Evolutionary conservation across 192 early-diverging fungal species (phyloP).

Genomic region (Dissophora globulifera): DNA sequence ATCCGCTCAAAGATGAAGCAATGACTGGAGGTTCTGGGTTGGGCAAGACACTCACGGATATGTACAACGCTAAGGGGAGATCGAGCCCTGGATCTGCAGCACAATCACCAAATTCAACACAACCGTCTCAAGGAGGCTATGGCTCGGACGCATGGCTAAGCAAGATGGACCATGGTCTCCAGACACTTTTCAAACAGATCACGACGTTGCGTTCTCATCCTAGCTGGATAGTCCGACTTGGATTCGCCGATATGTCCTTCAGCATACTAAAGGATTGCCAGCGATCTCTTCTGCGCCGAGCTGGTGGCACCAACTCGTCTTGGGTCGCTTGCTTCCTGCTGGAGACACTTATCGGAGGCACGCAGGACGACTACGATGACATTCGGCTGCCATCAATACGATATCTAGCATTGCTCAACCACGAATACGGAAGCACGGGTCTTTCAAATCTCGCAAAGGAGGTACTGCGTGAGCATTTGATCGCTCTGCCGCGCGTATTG

Average conservation of each 20-base stretch:
- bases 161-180: slow-evolving; percentile 11
- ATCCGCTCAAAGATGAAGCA: not conserved
- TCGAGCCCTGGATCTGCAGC: not conserved
- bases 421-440: slow-evolving; percentile 1
- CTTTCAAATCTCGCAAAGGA: slow-evolving; percentile 24
- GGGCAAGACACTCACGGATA: slow-evolving; percentile 13
- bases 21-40: not conserved
- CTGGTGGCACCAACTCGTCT: not conserved
- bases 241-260: slow-evolving; percentile 27
- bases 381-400: slow-evolving; percentile 8
- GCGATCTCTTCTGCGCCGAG: not conserved
- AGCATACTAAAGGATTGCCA: slow-evolving; percentile 26
- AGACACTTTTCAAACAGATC: slow-evolving; percentile 27
- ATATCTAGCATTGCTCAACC: slow-evolving; percentile 1
- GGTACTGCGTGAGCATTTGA: slow-evolving; percentile 26
- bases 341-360: slow-evolving; percentile 33
- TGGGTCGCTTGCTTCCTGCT: slow-evolving; percentile 29
- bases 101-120: not conserved
- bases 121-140: not conserved
- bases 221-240: slow-evolving; percentile 33
- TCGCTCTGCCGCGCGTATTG: slow-evolving; percentile 25
- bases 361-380: slow-evolving; percentile 35
- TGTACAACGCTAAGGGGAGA: slow-evolving; percentile 25
- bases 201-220: slow-evolving; percentile 14
- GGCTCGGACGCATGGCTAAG: slow-evolving; percentile 24